These are phyloP conservation scores for Mycena filopes DNA, from an alignment of 768 basidiomycete species.

Conservation along the genomic window DNA sequence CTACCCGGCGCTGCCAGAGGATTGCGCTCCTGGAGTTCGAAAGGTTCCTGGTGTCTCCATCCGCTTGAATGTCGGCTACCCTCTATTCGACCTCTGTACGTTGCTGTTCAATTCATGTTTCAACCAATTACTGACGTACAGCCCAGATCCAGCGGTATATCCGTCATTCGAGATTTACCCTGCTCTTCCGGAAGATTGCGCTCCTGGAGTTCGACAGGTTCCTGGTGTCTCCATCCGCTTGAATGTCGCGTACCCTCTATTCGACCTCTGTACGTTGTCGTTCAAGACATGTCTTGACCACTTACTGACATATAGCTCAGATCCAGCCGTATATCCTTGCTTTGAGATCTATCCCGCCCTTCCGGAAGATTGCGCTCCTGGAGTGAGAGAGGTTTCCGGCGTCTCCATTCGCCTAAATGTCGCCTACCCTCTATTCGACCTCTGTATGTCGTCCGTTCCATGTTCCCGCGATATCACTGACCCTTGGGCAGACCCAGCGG, in stretches of 20 bases:
- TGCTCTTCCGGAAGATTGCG: background rate
- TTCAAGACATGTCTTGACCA: background rate
- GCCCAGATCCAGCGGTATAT: too few species aligned
- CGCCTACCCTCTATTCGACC: slow-evolving; percentile 48
- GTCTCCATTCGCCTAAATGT: too few species aligned
- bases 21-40: slow-evolving; percentile 6
- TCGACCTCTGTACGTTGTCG: background rate
- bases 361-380: slow-evolving; percentile 9
- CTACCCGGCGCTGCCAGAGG: slow-evolving; percentile 30
- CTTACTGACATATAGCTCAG: slow-evolving; percentile 35
- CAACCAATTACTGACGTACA: background rate
- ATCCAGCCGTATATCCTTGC: slow-evolving; percentile 53
- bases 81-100: slow-evolving; percentile 51
- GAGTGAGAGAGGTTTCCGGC: background rate
- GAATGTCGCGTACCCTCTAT: background rate
- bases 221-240: background rate
- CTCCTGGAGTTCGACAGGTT: background rate
- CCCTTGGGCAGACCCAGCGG: slow-evolving; percentile 46
- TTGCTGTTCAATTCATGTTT: slow-evolving; percentile 2
- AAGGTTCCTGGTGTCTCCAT: background rate
- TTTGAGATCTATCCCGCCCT: slow-evolving; percentile 50
- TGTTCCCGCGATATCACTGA: background rate
- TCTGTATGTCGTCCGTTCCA: slow-evolving; percentile 43
- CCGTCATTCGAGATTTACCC: background rate
- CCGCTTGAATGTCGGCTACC: slow-evolving; percentile 32